Evolutionary conservation across 352 stramenopile genomes (phyloP).

Genomic region (Globisporangium uncinulatum): DNA sequence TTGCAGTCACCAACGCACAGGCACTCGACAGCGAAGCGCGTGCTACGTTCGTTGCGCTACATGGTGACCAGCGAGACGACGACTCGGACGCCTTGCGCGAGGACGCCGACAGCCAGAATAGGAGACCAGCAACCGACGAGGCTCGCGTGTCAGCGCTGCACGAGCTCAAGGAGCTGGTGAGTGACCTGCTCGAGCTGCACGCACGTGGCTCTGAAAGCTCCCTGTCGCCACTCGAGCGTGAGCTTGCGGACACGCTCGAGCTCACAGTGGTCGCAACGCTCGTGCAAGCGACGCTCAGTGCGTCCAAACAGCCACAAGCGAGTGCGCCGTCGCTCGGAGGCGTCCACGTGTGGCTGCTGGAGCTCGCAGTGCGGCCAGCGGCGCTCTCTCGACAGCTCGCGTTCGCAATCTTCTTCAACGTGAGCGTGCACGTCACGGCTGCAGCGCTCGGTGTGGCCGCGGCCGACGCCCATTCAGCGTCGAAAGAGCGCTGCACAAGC

Average conservation of each 20-base stretch:
- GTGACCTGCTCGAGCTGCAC: conserved; percentile 29
- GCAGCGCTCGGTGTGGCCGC: conserved; percentile 10
- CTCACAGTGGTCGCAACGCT: conserved; percentile 19
- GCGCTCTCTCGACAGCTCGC: conserved; percentile 28
- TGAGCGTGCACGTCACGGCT: conserved; percentile 16
- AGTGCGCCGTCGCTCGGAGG: conserved; percentile 2
- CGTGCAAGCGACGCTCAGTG: conserved; percentile 6
- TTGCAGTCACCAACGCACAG: conserved; percentile 7
- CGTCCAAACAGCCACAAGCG: background rate
- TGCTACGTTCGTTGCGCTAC: background rate
- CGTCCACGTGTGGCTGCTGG: conserved; percentile 33
- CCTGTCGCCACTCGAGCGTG: conserved; percentile 19
- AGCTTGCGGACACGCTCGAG: conserved; percentile 19
- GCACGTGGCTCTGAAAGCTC: conserved; percentile 5
- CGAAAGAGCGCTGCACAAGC: background rate
- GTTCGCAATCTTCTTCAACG: conserved; percentile 32
- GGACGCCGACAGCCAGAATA: too few relatives aligned
- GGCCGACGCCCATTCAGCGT: too few relatives aligned
- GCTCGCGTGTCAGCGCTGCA: conserved; percentile 3
- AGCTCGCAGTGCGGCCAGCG: conserved; percentile 31
- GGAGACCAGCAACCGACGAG: too few relatives aligned
- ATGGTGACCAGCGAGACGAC: background rate
- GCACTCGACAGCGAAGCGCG: conserved; percentile 3
- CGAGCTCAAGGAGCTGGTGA: conserved; percentile 29
- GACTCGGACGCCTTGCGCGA: background rate